Evolutionary conservation across 495 filamentous ascomycete species (phyloP), one percentile per base, ranked within the genome.

Genomic region (Neurospora sp.): DNA sequence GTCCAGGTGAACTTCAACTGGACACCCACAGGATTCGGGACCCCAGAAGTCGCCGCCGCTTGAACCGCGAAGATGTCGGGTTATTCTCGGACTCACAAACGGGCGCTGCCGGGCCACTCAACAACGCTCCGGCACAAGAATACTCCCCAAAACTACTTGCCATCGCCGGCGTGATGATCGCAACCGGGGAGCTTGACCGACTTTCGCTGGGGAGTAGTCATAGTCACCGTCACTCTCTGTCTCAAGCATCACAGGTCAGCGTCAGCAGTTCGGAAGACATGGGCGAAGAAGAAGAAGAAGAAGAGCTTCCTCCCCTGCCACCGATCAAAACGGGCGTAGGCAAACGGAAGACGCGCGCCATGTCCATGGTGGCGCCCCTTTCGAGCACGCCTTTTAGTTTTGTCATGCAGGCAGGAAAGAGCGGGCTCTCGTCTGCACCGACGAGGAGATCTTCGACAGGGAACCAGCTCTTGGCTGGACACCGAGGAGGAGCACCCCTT

Each of bases 131-230:
- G 3, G 31, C 37, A 9, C 70, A 46, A 62, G 54, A 35, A 14
- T 62, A 62, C 54, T 62, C 54, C 54, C 69, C 72, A 0, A 71
- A 73, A 37, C 37, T 74, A 3, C 73, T 79, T 16, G 78, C 78
- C 20, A 72, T 76, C 8, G 76, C 73, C n/a, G 76, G 76, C 23
- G 69, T 79, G 54, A 78, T 75, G 74, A 74, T 79, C n/a, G 76
- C 78, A 10, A 72, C 73, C n/a, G 76, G 69, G 1, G 76, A 78
- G 62, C 74, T 78, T 1, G 75, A 79, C 35, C 46, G 78, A 3
- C 75, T 78, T 7, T 72, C 77, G 0, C 71, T 70, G 12, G 27
- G 54, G 6, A 62, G 54, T 35, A 35, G 23, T 14, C 48, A 59
- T 16, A 35, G 12, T 62, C 54, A 16, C 11, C 11, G 23, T 62